Evolutionary conservation across 257 asterid genomes (phyloP).

Genomic region (Penstemon davidsonii): DNA sequence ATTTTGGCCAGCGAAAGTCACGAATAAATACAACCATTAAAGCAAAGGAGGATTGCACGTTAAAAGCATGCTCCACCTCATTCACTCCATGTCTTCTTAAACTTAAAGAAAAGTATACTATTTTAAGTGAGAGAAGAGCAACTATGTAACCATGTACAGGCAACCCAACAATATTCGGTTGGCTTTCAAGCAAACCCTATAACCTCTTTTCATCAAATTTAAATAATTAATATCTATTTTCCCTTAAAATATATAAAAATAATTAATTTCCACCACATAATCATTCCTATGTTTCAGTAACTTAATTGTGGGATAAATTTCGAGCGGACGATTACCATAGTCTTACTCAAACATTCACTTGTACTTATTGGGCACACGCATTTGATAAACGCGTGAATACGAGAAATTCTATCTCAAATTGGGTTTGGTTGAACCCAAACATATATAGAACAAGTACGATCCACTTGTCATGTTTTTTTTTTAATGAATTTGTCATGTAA

Average conservation of each 20-base stretch:
- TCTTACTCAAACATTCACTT: neutral
- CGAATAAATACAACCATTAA: conserved; percentile 44
- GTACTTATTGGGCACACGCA: too few relatives aligned
- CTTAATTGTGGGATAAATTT: neutral
- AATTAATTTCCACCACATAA: too few relatives aligned
- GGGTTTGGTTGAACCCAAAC: too few relatives aligned
- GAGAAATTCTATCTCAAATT: too few relatives aligned
- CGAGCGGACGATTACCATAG: too few relatives aligned
- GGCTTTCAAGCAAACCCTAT: conserved; percentile 69
- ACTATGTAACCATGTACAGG: conserved; percentile 10
- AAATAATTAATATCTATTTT: neutral
- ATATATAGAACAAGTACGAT: too few relatives aligned
- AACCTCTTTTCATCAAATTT: conserved; percentile 36
- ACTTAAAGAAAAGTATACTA: conserved; percentile 52
- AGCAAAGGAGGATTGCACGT: conserved; percentile 58
- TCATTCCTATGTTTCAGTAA: too few relatives aligned
- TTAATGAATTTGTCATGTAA: too few relatives aligned
- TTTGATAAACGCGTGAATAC: too few relatives aligned
- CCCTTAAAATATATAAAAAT: neutral
- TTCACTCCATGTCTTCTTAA: conserved; percentile 49
- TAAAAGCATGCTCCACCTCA: conserved; percentile 60
- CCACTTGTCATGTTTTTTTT: too few relatives aligned
- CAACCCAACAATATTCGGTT: conserved; percentile 53
- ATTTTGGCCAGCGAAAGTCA: conserved; percentile 50
- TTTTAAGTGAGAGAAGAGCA: conserved; percentile 3